Evolutionary conservation across 495 filamentous ascomycete species (phyloP).

Genomic region (Penicillium lagena): DNA sequence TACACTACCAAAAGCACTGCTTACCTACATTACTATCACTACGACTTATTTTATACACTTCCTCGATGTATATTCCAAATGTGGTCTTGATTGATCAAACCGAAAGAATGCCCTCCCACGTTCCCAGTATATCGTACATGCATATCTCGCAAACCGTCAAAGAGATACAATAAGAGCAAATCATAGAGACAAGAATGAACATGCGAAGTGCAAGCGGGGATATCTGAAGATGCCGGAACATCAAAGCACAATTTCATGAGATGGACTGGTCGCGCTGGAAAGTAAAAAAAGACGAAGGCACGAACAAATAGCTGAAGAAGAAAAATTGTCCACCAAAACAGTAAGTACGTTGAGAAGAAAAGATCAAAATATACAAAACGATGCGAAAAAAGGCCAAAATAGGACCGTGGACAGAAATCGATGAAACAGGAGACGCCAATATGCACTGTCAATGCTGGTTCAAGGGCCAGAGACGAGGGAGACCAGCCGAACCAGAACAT

Average conservation of each 20-base stretch:
- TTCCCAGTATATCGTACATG: slow-evolving; percentile 17
- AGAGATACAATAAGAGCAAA: slow-evolving; percentile 4
- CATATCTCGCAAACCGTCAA: slow-evolving; percentile 12
- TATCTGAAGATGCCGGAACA: slow-evolving; percentile 10
- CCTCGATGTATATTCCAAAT: slow-evolving; percentile 2
- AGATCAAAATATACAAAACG: slow-evolving; percentile 8
- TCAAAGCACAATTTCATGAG: slow-evolving; percentile 6
- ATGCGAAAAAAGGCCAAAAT: not conserved
- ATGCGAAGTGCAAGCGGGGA: slow-evolving; percentile 15
- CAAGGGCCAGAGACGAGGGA: not conserved
- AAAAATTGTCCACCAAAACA: not conserved
- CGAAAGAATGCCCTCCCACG: slow-evolving; percentile 18
- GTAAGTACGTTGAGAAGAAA: not conserved
- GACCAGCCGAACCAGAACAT: too few species aligned
- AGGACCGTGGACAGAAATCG: not conserved
- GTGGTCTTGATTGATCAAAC: slow-evolving; percentile 9
- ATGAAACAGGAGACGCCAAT: slow-evolving; percentile 9
- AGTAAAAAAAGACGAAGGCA: slow-evolving; percentile 1
- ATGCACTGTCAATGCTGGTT: slow-evolving; percentile 14
- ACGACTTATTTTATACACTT: slow-evolving; percentile 8
- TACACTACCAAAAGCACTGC: slow-evolving; percentile 19
- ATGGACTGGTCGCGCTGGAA: slow-evolving; percentile 5
- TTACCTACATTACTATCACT: not conserved
- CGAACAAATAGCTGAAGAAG: not conserved
- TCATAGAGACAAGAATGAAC: slow-evolving; percentile 9